Base-by-base conservation (phyloP, 345 rosid genomes). In the Pistacia atlantica region DNA sequence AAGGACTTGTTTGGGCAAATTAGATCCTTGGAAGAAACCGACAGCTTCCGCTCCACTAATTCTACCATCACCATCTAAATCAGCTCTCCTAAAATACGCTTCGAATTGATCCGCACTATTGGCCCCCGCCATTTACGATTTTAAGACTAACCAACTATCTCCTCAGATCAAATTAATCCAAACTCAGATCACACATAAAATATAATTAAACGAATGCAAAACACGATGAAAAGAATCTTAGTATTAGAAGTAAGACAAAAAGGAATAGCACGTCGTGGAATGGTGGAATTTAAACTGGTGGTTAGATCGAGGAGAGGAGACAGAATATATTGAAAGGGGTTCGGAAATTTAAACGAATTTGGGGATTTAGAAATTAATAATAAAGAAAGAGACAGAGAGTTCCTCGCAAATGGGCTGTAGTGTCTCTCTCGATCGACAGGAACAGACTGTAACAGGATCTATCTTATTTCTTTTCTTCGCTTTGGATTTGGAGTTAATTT, bases 21-120 rank as follows among this genome's bases (percentile, higher is more conserved):
- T 90, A 80, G 98, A 88, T 81, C 97, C 98, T 83, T 96, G 95
- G 55, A 96, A 93, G 86, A 96, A 93, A 25, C 87, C 80, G 7
- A 93, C 93, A 81, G 97, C 99, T 85, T 96, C 99, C 78, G 86
- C 86, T 71, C 97, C 99, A 84, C 92, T 93, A 85, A 93, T 91
- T 87, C 89, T 82, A 35, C 97, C 99, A 81, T 93, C 98, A 72
- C 98, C 95, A 46, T 96, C 97, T 80, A 96, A 90, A 93, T 93
- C 99, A 67, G 99, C 99, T 84, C 87, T 88, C 89, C 74, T 88
- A 65, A 93, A 96, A 88, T 81, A 92, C 0, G 83, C 88, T 78
- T 96, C 99, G 77, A 96, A 93, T 84, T 85, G 92, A 86, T 93
- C 95, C 57, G 57, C 57, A 76, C 84, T 81, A 81, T 78, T 82